These are phyloP conservation scores for Coelastrella sp. DNA, from an alignment of 139 green algal species.

Conservation along the genomic window DNA sequence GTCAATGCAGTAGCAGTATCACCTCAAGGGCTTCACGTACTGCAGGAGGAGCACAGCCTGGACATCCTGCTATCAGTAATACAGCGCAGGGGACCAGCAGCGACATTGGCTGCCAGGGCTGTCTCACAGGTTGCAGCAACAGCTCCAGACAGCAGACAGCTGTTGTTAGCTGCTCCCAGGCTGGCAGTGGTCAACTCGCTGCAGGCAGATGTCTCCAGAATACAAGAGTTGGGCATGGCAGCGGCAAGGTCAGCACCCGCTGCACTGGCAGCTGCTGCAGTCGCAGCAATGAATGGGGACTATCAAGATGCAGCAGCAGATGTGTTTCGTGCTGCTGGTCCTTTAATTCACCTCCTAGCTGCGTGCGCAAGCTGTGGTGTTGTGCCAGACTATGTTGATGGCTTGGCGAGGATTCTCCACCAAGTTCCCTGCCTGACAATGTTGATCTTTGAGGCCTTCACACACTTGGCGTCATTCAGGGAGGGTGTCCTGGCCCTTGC, in stretches of 20 bases:
- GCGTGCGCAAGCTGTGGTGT: background rate
- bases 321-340: background rate
- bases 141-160: background rate
- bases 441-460: background rate
- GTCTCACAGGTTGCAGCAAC: background rate
- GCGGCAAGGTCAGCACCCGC: background rate
- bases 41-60: background rate
- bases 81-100: background rate
- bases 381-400: background rate
- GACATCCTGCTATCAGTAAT: background rate
- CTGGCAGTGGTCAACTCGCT: background rate
- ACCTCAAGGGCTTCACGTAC: background rate
- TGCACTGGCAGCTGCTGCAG: background rate
- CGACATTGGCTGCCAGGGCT: background rate
- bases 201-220: background rate
- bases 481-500: background rate
- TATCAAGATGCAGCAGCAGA: background rate
- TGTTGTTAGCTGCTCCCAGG: background rate
- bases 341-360: background rate
- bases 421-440: background rate
- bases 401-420: background rate
- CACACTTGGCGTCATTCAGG: background rate
- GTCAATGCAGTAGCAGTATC: conserved; percentile 6
- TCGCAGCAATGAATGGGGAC: background rate
- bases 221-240: background rate